A percentile compares a stretch with the other conserved stretches of the same genome.
phyloP scores from a whole-genome alignment of 345 rosid species.

The Cochlearia excelsa region DNA sequence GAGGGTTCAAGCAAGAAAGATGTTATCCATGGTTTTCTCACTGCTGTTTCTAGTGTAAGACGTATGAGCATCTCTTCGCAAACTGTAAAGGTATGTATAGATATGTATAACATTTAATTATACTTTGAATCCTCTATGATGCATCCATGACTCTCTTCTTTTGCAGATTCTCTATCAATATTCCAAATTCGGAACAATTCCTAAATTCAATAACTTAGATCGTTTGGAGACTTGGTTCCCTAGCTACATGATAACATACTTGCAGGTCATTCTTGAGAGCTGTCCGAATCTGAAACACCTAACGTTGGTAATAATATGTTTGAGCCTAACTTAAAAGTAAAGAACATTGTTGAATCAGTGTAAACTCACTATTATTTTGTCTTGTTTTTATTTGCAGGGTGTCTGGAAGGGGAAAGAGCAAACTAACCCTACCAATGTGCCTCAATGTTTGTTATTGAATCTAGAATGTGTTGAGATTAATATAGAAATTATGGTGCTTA shows the following conservation, averaged over 20 bases:
- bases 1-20: neutral
- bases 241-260: neutral
- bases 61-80: conserved; percentile 8
- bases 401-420: neutral
- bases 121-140: neutral
- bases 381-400: neutral
- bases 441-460: conserved; percentile 4
- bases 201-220: neutral
- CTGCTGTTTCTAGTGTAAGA: conserved; percentile 2
- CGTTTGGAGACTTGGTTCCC: neutral
- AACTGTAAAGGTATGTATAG: conserved; percentile 8
- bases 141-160: neutral
- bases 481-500: too few species aligned
- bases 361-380: neutral
- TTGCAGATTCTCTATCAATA: neutral
- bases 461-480: conserved; percentile 8
- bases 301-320: neutral
- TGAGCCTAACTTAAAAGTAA: neutral
- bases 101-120: neutral
- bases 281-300: conserved; percentile 13
- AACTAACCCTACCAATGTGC: neutral
- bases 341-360: neutral
- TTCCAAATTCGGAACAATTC: neutral
- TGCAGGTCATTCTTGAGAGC: neutral
- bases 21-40: neutral